Percentiles rank a stretch among this genome's conserved stretches.
Conservation (phyloP, 768 basidiomycete genomes). For the Podaxis sp. region DNA sequence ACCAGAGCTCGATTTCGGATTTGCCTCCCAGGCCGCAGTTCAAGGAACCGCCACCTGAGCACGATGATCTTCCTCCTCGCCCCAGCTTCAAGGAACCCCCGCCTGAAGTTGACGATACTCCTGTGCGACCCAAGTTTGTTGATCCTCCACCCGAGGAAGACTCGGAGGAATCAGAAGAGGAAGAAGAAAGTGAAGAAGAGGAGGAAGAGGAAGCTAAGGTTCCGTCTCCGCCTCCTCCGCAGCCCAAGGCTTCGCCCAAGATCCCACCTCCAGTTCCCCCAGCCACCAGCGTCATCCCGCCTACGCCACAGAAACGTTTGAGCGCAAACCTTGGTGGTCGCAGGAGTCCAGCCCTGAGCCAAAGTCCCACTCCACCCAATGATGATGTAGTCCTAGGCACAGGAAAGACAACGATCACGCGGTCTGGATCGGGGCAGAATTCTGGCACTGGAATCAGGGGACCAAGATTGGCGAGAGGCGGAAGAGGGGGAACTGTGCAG, state of each 20-base stretch:
- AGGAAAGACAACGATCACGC: constrained; percentile 38
- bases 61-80: constrained; percentile 39
- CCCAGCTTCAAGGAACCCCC: constrained; percentile 31
- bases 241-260: neutral
- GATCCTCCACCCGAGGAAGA: constrained; percentile 10
- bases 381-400: constrained; percentile 31
- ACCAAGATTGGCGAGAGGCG: constrained; percentile 39
- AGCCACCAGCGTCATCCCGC: constrained; percentile 45
- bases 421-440: constrained; percentile 40
- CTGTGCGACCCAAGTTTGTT: constrained; percentile 10
- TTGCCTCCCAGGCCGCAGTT: constrained; percentile 33
- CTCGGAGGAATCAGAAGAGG: constrained; percentile 11
- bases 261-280: constrained; percentile 27
- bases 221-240: constrained; percentile 9
- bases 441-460: constrained; percentile 19
- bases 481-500: constrained; percentile 48
- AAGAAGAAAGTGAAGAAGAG: constrained; percentile 14
- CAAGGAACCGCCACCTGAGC: constrained; percentile 61
- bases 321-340: constrained; percentile 31
- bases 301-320: constrained; percentile 45
- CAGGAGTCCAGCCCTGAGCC: constrained; percentile 24
- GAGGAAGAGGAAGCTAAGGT: constrained; percentile 4
- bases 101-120: constrained; percentile 4
- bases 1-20: constrained; percentile 4
- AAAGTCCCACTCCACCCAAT: constrained; percentile 24